Conservation (phyloP, 2,329 filamentous ascomycete species). For the Fusarium sterilihyphosum region DNA sequence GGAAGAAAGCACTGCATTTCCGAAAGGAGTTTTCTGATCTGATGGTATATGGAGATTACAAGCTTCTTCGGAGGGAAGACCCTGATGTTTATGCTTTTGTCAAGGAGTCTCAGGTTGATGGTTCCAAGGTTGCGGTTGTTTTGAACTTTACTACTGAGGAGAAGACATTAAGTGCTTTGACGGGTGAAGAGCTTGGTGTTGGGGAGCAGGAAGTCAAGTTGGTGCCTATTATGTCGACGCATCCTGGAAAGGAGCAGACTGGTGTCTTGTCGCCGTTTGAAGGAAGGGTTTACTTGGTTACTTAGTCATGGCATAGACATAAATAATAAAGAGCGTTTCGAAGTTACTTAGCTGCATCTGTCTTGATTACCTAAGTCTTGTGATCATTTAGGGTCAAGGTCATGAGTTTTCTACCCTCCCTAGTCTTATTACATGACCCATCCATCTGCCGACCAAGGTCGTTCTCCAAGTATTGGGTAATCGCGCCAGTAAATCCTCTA, state of each 20-base stretch:
- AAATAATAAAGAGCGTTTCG: background rate
- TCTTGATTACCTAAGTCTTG: no score
- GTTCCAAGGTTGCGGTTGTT: conserved; percentile 41
- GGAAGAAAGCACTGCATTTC: conserved; percentile 46
- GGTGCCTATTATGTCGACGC: conserved; percentile 44
- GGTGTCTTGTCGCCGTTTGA: conserved; percentile 44
- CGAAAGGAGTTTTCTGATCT: conserved; percentile 47
- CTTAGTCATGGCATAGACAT: background rate
- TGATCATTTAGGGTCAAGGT: no score
- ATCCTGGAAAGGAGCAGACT: conserved; percentile 21
- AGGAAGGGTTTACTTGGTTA: conserved; percentile 45
- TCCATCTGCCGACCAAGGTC: no score
- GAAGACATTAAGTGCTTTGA: conserved; percentile 40
- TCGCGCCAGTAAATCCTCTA: background rate
- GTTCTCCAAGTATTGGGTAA: fast-evolving
- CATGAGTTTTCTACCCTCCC: no score
- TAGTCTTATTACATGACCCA: no score
- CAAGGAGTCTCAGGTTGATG: conserved; percentile 42
- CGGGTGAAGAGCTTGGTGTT: conserved; percentile 38
- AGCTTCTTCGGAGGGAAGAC: conserved; percentile 38
- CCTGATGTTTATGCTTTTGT: conserved; percentile 43
- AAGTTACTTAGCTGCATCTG: background rate
- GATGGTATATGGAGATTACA: conserved; percentile 50
- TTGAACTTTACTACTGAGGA: conserved; percentile 47
- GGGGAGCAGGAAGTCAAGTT: conserved; percentile 17